A percentile compares a stretch with the other conserved stretches of the same genome.
Conservation (phyloP, 768 basidiomycete species). For the Cubamyces lactineus region DNA sequence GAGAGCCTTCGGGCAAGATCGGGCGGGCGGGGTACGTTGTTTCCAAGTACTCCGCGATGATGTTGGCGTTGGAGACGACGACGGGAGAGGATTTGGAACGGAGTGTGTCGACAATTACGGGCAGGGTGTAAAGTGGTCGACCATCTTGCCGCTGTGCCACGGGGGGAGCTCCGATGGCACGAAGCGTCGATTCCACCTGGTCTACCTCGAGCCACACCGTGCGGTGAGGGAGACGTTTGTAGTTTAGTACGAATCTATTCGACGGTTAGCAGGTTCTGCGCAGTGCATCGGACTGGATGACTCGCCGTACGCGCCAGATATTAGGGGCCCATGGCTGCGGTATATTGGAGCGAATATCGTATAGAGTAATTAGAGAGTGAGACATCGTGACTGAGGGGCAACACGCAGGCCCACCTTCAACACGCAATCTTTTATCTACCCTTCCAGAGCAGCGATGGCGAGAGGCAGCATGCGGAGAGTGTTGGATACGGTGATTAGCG, state of each 20-base stretch:
- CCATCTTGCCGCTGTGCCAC: conserved; percentile 58
- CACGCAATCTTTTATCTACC: neutral
- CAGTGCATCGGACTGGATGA: neutral
- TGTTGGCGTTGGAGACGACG: conserved; percentile 60
- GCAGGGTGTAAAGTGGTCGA: conserved; percentile 66
- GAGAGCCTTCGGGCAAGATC: conserved; percentile 70
- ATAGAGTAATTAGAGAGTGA: conserved; percentile 61
- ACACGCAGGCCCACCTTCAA: too few species aligned
- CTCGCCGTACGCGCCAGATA: conserved; percentile 70
- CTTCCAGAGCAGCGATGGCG: neutral
- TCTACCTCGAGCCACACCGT: conserved; percentile 74
- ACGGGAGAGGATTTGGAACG: conserved; percentile 48
- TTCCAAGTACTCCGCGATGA: conserved; percentile 76
- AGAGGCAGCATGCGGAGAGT: conserved; percentile 2
- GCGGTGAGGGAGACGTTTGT: conserved; percentile 68
- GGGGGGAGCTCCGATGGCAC: conserved; percentile 61
- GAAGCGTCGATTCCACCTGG: conserved; percentile 65
- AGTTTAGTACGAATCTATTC: conserved; percentile 72
- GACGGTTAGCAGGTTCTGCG: neutral
- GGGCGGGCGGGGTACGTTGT: conserved; percentile 67
- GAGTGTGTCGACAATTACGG: conserved; percentile 66
- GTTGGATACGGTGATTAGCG: conserved; percentile 17
- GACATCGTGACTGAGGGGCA: conserved; percentile 37
- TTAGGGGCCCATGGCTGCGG: conserved; percentile 79
- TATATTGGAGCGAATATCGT: conserved; percentile 63